Evolutionary conservation across 176 grass and related monocot species (phyloP).

Genomic region (Bothriochloa decipiens): DNA sequence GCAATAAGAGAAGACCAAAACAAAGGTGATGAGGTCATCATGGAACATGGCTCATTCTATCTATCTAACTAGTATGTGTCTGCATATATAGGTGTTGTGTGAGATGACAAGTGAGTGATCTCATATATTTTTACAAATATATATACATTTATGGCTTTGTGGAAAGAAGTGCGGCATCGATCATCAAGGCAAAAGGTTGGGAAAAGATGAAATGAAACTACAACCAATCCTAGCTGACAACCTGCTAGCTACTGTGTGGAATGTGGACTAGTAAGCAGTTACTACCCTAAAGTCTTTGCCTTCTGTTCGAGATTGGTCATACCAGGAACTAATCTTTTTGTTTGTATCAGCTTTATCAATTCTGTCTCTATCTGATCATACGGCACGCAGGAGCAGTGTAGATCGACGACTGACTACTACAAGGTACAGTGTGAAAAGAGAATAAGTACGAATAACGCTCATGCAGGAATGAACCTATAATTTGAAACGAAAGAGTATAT

Average conservation of each 20-base stretch:
- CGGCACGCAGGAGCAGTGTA: neutral
- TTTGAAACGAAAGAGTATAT: no score
- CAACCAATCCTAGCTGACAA: constrained; percentile 1
- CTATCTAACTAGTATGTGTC: neutral
- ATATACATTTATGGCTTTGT: neutral
- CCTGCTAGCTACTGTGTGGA: neutral
- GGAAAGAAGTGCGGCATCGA: neutral
- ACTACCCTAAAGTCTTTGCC: constrained; percentile 9
- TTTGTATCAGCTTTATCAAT: constrained; percentile 11
- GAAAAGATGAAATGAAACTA: neutral
- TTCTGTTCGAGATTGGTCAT: neutral
- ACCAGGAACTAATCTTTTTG: constrained; percentile 4
- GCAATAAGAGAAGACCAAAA: constrained; percentile 23
- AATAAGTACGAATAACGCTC: neutral
- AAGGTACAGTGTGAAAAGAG: neutral
- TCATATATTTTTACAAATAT: neutral
- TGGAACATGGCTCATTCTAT: constrained; percentile 32
- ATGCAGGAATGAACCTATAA: no score
- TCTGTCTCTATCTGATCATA: neutral
- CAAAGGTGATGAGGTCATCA: constrained; percentile 40
- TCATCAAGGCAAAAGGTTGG: neutral
- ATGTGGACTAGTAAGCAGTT: neutral
- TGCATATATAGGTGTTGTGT: neutral
- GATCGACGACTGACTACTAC: neutral
- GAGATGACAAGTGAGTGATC: constrained; percentile 30